Evolutionary conservation across 1,284 basidiomycete genomes (phyloP), one percentile per base, ranked within the genome.

Genomic region (Leccinum laetum): DNA sequence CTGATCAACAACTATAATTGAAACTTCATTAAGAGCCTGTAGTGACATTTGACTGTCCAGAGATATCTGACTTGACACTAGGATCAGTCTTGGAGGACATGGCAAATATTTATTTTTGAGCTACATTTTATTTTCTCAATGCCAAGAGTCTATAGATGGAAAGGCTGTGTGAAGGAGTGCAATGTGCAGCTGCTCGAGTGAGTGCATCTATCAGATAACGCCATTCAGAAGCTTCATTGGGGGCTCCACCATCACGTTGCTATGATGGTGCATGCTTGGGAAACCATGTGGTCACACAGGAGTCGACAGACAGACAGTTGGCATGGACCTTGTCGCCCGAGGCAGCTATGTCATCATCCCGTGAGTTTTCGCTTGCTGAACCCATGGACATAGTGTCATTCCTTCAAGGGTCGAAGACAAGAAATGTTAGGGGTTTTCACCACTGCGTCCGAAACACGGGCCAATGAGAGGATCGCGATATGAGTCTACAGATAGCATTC

Each of bases 381-480:
- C 21, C 24, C 32, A 26, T 55, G 18, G 32, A 16, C 5, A 35
- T 61, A 63, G 57, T 52, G 60, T 60, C 61, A 62, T 67, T 35
- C 56, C 60, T 58, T 63, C 53, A 61, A 61, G 53, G 63, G n/a
- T 46, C 37, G 9, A 24, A 41, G 26, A 18, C 67, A 67, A 61
- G 57, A 49, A 26, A 61, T 13, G 32, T 49, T 59, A 64, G 70
- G 63, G 55, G 35, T 37, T 55, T 58, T 60, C 56, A 44, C 32
- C 24, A 5, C 46, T 63, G 70, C 69, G 4, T 64, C 69, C 69
- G 62, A 72, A 62, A 35, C n/a, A 32, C 26, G 18, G 59, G 18
- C 72, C 72, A 72, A 73, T 73, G 49, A 21, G 16, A 10, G 3
- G 13, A 26, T 16, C 21, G 60, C 70, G 69, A 73, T 70, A 70